phyloP scores from a whole-genome alignment of 495 filamentous ascomycete genomes.

The Pyronema domesticum region DNA sequence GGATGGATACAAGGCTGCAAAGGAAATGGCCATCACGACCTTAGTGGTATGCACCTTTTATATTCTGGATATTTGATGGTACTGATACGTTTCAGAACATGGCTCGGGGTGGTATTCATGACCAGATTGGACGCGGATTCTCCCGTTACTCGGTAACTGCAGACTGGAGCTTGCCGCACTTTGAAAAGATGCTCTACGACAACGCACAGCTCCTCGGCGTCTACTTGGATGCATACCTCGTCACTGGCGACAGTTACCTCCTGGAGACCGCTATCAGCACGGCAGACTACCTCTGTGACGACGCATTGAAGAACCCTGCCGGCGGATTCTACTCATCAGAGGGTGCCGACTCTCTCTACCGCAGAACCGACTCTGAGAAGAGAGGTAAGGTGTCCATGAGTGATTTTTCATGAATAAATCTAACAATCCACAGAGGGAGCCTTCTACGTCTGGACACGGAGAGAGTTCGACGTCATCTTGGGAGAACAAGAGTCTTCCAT shows the following conservation, averaged over 20 bases:
- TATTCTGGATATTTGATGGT: not conserved
- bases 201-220: constrained; percentile 74
- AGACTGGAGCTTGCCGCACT: constrained; percentile 86
- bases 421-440: constrained; percentile 50
- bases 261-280: constrained; percentile 69
- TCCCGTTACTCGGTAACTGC: constrained; percentile 75
- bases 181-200: constrained; percentile 97
- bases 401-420: not conserved
- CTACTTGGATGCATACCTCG: constrained; percentile 75
- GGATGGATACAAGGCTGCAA: constrained; percentile 55
- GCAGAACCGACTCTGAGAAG: constrained; percentile 60
- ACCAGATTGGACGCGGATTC: constrained; percentile 86
- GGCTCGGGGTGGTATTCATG: constrained; percentile 70
- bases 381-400: constrained; percentile 26
- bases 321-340: constrained; percentile 83
- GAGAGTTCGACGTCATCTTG: constrained; percentile 68
- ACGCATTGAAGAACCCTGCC: constrained; percentile 42
- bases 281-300: constrained; percentile 58
- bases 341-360: constrained; percentile 75
- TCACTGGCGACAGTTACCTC: constrained; percentile 50
- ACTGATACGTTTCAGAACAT: constrained; percentile 34
- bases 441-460: constrained; percentile 85
- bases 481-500: constrained; percentile 51
- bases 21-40: constrained; percentile 65
- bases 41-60: constrained; percentile 28